Evolutionary conservation across 2,329 filamentous ascomycete species (phyloP), one percentile per base, ranked within the genome.

Genomic region (Ambrosiella cleistominuta): DNA sequence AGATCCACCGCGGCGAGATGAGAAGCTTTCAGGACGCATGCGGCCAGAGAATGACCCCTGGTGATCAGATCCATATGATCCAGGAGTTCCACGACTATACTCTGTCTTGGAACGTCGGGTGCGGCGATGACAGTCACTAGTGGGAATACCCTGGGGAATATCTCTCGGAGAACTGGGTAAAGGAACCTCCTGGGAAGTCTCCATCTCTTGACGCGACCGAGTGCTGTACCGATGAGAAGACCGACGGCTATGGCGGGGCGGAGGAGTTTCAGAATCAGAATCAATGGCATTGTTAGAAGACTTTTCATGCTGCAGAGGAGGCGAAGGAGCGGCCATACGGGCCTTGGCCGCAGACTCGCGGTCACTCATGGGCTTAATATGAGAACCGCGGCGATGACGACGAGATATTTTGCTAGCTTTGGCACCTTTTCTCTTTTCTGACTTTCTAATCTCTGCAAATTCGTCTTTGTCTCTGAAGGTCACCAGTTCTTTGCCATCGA

Each of bases 21-120:
- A 47, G 38, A 60, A 60, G 27, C 9, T 35, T 8, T 60, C 58
- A 9, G 15, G 19, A 9, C 51, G 35, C 50, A 51, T 55, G 5
- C 39, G 39, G 17, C 40, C 15, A 2, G 50, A 57, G 17, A 60
- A 57, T 3, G 59, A 60, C 13, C 56, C 59, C 6, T 56, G 59
- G 15, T 54, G 44, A 38, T 60, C 56, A 13, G 59, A 60, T 9
- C 56, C 56, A 2, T 57, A 44, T 36, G 59, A 60, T 12, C 59
- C 56, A 13, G 50, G 17, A 13, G 19, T 44, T 7, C 57, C 59
- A 19, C 17, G 27, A 1, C 54, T 54, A 12, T 9, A 38, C 47
- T 60, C 58, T 15, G 54, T 40, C n/a, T 45, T 45, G 17, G 55
- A 57, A 8, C 42, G 51, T 17, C 59, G 56, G 13, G 59, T 44